Evolutionary conservation across 768 basidiomycete species (phyloP).

Genomic region (Termitomyces sp.): DNA sequence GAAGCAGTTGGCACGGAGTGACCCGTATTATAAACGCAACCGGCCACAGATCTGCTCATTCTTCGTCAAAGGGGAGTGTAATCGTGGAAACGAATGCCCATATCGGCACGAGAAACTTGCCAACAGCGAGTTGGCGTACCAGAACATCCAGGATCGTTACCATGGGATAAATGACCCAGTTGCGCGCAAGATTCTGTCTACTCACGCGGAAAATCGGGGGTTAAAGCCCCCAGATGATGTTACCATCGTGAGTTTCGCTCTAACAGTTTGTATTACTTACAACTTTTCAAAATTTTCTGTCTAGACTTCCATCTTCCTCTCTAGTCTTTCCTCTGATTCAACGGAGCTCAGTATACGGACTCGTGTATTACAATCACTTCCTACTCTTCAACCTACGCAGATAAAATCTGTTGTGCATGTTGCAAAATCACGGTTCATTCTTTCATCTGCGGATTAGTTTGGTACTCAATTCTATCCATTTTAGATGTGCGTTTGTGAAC

Average conservation of each 20-base stretch:
- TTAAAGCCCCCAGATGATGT: slow-evolving; percentile 87
- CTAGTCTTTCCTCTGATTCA: slow-evolving; percentile 64
- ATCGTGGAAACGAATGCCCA: slow-evolving; percentile 87
- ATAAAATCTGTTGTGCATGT: slow-evolving; percentile 86
- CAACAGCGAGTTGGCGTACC: slow-evolving; percentile 79
- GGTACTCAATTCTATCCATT: not conserved
- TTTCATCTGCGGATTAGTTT: not conserved
- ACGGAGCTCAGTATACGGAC: slow-evolving; percentile 77
- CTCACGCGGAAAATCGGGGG: slow-evolving; percentile 78
- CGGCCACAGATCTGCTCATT: slow-evolving; percentile 92
- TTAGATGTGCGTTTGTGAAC: slow-evolving; percentile 92
- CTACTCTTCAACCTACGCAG: slow-evolving; percentile 56
- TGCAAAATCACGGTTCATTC: slow-evolving; percentile 65
- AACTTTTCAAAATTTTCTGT: not conserved
- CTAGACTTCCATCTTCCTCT: slow-evolving; percentile 85
- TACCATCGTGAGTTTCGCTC: slow-evolving; percentile 60
- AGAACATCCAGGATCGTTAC: slow-evolving; percentile 93
- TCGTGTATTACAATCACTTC: slow-evolving; percentile 62
- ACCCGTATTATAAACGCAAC: slow-evolving; percentile 98
- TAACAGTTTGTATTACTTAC: not conserved
- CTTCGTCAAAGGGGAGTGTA: slow-evolving; percentile 94
- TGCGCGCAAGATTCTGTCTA: slow-evolving; percentile 81
- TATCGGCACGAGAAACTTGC: slow-evolving; percentile 92
- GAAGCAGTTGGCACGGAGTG: slow-evolving; percentile 89
- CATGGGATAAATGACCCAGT: slow-evolving; percentile 93